Evolutionary conservation across 2,329 filamentous ascomycete genomes (phyloP).

Genomic region (Monosporascus sp.): DNA sequence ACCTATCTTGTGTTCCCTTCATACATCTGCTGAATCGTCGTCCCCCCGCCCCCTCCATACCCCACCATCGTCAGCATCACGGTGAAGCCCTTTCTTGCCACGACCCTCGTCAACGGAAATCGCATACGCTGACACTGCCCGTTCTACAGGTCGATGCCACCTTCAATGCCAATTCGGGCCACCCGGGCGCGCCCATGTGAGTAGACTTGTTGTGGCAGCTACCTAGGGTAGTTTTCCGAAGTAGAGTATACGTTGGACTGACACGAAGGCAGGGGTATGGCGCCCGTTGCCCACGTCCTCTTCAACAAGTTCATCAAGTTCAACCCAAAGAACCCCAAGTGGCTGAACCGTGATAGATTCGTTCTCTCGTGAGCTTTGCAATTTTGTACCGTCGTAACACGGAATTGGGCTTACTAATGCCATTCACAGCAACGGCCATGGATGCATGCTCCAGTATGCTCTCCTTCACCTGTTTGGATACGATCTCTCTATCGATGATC

Average conservation of each 20-base stretch:
- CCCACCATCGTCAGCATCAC: slow-evolving; percentile 25
- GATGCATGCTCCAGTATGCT: slow-evolving; percentile 99
- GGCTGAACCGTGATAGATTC: slow-evolving; percentile 96
- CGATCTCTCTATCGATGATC: slow-evolving; percentile 75
- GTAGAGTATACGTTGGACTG: slow-evolving; percentile 3
- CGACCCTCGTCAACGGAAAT: slow-evolving; percentile 6
- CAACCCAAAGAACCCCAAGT: slow-evolving; percentile 98
- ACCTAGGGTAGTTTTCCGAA: slow-evolving; percentile 3
- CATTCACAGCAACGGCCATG: slow-evolving; percentile 79
- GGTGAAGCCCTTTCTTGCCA: slow-evolving; percentile 4
- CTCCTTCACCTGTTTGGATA: slow-evolving; percentile 97
- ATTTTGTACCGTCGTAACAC: not conserved
- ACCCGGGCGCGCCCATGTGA: slow-evolving; percentile 96
- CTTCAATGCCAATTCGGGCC: slow-evolving; percentile 90
- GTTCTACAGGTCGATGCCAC: slow-evolving; percentile 86
- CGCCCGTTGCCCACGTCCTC: slow-evolving; percentile 90
- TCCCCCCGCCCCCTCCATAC: slow-evolving; percentile 26
- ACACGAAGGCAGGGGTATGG: slow-evolving; percentile 60
- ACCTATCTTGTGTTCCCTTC: slow-evolving; percentile 8
- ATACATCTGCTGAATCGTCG: not conserved
- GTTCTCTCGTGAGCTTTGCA: slow-evolving; percentile 82
- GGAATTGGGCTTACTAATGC: slow-evolving; percentile 7
- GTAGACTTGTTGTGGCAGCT: slow-evolving; percentile 21
- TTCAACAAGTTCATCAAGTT: slow-evolving; percentile 99
- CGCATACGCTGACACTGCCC: slow-evolving; percentile 12